phyloP scores from a whole-genome alignment of 257 asterid genomes.

The Henckelia pumila region DNA sequence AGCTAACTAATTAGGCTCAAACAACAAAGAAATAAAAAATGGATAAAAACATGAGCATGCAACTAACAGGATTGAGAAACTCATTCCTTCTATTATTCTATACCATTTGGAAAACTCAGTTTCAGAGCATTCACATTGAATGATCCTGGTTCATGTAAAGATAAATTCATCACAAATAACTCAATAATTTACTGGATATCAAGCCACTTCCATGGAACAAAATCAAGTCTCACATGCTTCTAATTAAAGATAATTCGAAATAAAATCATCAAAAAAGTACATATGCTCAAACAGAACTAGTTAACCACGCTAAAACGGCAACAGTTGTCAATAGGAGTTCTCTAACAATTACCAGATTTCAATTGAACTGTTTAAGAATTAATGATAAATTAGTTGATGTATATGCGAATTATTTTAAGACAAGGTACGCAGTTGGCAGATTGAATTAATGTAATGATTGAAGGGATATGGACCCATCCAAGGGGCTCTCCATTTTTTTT shows the following conservation, averaged over 20 bases:
- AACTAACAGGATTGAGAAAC: neutral
- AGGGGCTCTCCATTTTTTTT: neutral
- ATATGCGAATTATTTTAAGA: neutral
- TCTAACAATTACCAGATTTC: neutral
- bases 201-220: neutral
- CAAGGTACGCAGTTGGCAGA: neutral
- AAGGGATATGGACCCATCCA: neutral
- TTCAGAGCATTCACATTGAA: conserved; percentile 10
- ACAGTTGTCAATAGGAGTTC: neutral
- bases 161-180: neutral
- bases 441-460: neutral
- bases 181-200: neutral
- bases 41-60: neutral
- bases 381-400: neutral
- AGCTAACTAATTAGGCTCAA: neutral
- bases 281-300: neutral
- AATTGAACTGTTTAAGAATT: neutral
- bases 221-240: neutral
- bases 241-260: no score
- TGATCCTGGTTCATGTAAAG: neutral
- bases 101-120: neutral
- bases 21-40: neutral
- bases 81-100: conserved; percentile 13
- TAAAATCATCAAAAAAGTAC: neutral
- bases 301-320: no score